These are phyloP conservation scores for Niebla homalea DNA, from an alignment of 495 filamentous ascomycete species.

Conservation along the genomic window DNA sequence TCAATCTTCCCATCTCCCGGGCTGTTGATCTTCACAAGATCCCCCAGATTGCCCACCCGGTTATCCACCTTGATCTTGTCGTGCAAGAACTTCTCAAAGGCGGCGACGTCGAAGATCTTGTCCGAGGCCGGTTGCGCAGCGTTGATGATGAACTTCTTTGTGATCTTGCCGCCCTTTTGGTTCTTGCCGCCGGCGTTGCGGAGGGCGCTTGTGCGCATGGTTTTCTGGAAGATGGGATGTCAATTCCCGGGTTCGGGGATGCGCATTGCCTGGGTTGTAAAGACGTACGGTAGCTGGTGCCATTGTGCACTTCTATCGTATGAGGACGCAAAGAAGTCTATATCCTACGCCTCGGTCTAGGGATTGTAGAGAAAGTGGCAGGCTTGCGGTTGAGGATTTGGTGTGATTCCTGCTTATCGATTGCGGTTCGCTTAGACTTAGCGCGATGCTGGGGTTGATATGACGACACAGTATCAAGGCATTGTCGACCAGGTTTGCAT, in stretches of 20 bases:
- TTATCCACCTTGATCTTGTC: constrained; percentile 99
- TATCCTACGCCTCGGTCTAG: constrained; percentile 41
- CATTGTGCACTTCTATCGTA: constrained; percentile 30
- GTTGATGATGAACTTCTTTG: constrained; percentile 94
- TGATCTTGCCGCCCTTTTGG: constrained; percentile 55
- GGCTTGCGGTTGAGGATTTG: constrained; percentile 6
- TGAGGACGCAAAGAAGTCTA: constrained; percentile 45
- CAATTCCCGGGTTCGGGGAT: constrained; percentile 68
- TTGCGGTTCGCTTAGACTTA: neutral
- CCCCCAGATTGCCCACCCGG: constrained; percentile 94
- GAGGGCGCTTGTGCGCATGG: constrained; percentile 29
- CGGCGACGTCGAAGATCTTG: constrained; percentile 99
- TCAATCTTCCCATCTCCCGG: constrained; percentile 91
- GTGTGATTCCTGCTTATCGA: neutral
- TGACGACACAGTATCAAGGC: neutral
- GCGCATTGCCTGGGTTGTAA: constrained; percentile 22
- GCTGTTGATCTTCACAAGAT: constrained; percentile 81
- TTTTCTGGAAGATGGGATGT: constrained; percentile 48
- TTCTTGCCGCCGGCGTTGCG: constrained; percentile 12
- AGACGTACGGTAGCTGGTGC: constrained; percentile 61
- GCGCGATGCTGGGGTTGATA: neutral
- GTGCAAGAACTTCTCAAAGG: constrained; percentile 99
- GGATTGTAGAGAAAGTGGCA: constrained; percentile 20
- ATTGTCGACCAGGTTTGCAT: neutral
- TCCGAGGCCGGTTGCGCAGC: constrained; percentile 91